These are phyloP conservation scores for Suillus lakei DNA, from an alignment of 768 basidiomycete species.

Conservation along the genomic window DNA sequence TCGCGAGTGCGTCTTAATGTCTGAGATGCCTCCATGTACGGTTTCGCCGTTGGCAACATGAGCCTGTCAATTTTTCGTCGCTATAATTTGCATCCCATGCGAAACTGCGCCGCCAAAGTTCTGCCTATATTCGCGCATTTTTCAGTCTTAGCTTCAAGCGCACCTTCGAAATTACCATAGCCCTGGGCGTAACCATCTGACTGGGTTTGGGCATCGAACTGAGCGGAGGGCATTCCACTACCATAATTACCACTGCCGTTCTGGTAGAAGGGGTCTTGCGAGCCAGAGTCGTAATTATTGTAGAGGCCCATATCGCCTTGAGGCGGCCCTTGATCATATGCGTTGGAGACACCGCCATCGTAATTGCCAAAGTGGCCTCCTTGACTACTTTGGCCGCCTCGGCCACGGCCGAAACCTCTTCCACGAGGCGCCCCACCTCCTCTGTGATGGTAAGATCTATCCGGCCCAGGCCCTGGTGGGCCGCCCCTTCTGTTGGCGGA, in stretches of 20 bases:
- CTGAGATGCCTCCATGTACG: constrained; percentile 27
- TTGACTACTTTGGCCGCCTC: constrained; percentile 39
- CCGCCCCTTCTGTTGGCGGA: constrained; percentile 65
- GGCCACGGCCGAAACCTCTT: constrained; percentile 56
- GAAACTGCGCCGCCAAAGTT: constrained; percentile 36
- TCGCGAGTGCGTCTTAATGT: constrained; percentile 42
- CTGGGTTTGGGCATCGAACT: constrained; percentile 52
- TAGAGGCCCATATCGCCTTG: constrained; percentile 68
- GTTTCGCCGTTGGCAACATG: constrained; percentile 27
- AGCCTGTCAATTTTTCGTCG: constrained; percentile 51
- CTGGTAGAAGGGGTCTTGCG: constrained; percentile 71
- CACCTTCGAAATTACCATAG: constrained; percentile 80
- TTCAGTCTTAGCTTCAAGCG: constrained; percentile 78
- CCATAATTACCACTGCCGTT: constrained; percentile 65
- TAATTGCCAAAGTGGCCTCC: constrained; percentile 54
- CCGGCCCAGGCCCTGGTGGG: constrained; percentile 69
- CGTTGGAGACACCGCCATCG: constrained; percentile 54
- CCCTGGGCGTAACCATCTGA: constrained; percentile 59
- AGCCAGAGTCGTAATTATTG: constrained; percentile 66
- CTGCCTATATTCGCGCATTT: constrained; percentile 49
- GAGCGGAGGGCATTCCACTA: constrained; percentile 51
- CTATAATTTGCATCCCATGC: constrained; percentile 50
- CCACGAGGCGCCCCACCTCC: constrained; percentile 54
- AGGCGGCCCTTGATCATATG: constrained; percentile 69
- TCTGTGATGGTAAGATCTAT: constrained; percentile 70